Base-by-base conservation (phyloP, 306 rosid species). In the Erythrophleum fordii region DNA sequence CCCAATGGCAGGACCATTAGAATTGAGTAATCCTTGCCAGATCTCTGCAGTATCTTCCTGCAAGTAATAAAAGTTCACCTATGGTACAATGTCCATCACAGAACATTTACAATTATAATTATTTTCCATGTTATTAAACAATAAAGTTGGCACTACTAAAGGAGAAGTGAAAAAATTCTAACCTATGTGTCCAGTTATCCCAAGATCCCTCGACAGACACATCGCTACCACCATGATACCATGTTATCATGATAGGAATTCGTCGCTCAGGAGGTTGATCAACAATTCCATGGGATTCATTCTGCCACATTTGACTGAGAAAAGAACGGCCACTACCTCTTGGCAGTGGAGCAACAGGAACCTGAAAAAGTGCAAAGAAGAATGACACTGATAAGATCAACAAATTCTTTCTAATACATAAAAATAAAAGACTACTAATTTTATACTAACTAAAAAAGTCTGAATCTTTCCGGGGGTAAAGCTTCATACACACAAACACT, bases 171-270 rank as follows among this genome's bases (percentile, higher is more conserved):
- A 45, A 28, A 58, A 65, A 52, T 59, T 62, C 76, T 82, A 77
- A 90, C 98, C 97, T 94, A 48, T 92, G 83, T 55, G 83, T 52
- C 98, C 98, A 94, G 85, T 91, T 87, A 88, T 94, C 97, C 98
- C 98, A 94, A 70, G 98, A 92, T 77, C 98, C 98, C 91, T 94
- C 97, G 59, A 92, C 91, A 58, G 82, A 90, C 55, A 94, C 96
- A 76, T 61, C 86, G 77, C 69, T 87, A 78, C 98, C 97, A 72
- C 94, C 98, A 48, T 71, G 87, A 49, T 22, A 85, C 98, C 98
- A 94, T 4, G 94, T 91, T 82, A 94, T 86, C 88, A 94, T 82
- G 45, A 91, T 90, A 11, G 98, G 95, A 66, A 91, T 81, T 73
- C 91, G 97, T 72, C 80, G 92, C 80, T 91, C 92, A 29, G 88